Evolutionary conservation across 2,329 filamentous ascomycete species (phyloP).

Genomic region (Pseudogymnoascus sp.): DNA sequence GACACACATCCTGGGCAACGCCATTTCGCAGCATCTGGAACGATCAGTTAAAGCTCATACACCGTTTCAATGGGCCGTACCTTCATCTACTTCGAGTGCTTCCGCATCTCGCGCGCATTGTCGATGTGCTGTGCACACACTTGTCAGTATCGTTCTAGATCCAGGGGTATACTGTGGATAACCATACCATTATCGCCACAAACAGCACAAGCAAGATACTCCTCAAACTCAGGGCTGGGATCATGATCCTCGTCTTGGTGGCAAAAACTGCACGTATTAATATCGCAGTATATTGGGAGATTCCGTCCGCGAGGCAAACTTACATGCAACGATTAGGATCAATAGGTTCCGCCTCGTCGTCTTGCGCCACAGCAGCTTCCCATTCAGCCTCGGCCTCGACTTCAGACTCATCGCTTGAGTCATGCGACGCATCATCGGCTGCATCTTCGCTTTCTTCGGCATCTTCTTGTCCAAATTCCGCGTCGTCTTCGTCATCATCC

Average conservation of each 20-base stretch:
- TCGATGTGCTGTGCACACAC: conserved; percentile 66
- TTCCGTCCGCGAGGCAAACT: conserved; percentile 28
- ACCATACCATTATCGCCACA: conserved; percentile 16
- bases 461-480: conserved; percentile 24
- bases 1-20: conserved; percentile 47
- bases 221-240: conserved; percentile 72
- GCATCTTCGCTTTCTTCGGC: conserved; percentile 26
- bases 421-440: conserved; percentile 19
- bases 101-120: conserved; percentile 75
- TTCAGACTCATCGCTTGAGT: conserved; percentile 45
- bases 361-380: conserved; percentile 45
- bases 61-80: conserved; percentile 41
- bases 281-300: conserved; percentile 16
- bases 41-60: conserved; percentile 14
- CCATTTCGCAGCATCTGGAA: conserved; percentile 46
- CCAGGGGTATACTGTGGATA: background rate
- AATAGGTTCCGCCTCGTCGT: conserved; percentile 45
- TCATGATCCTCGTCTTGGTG: conserved; percentile 76
- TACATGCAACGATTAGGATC: conserved; percentile 59
- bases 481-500: conserved; percentile 34
- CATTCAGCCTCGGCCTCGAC: conserved; percentile 47
- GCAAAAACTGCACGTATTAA: conserved; percentile 61
- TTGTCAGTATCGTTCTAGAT: conserved; percentile 20
- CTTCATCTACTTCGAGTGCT: conserved; percentile 53
- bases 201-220: conserved; percentile 50